Percentiles rank a stretch among this genome's conserved stretches.
Evolutionary conservation across 208 protist species (phyloP).

Genomic region (Wallacemonas sp.): DNA sequence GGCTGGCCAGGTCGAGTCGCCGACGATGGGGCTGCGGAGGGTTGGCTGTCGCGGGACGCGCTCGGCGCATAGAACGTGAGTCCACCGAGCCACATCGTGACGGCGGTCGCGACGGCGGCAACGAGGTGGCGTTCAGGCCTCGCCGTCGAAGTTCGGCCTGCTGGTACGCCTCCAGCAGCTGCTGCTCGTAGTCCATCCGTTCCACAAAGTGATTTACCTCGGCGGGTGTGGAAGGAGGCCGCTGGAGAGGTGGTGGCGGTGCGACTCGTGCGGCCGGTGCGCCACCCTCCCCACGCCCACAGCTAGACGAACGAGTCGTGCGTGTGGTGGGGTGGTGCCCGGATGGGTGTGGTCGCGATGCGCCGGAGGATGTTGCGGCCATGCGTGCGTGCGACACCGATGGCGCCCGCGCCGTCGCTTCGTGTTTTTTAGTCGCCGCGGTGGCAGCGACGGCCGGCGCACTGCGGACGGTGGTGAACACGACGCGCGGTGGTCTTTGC

Average conservation of each 20-base stretch:
- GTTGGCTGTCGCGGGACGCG: too few species aligned
- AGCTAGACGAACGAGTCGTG: too few species aligned
- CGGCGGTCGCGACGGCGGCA: constrained; percentile 2
- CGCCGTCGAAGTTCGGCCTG: not conserved
- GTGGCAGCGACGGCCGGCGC: not conserved
- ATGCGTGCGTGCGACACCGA: constrained; percentile 1
- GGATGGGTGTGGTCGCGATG: too few species aligned
- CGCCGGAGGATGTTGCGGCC: too few species aligned
- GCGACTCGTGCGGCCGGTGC: not conserved
- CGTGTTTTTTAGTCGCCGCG: not conserved
- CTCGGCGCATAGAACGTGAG: constrained; percentile 12
- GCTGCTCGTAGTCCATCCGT: not conserved
- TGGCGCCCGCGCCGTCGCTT: not conserved
- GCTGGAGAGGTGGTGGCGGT: not conserved
- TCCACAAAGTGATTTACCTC: not conserved
- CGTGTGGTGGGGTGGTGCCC: too few species aligned
- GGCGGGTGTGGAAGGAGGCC: not conserved
- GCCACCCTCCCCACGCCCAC: not conserved
- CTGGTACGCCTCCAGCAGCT: constrained; percentile 4
- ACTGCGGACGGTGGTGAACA: not conserved
- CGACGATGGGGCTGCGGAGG: not conserved
- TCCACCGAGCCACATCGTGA: constrained; percentile 34
- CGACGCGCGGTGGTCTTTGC: not conserved
- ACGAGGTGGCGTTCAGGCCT: not conserved
- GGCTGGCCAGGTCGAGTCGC: constrained; percentile 1